Evolutionary conservation across 768 basidiomycete species (phyloP), one percentile per base, ranked within the genome.

Genomic region (Naematelia encephala): DNA sequence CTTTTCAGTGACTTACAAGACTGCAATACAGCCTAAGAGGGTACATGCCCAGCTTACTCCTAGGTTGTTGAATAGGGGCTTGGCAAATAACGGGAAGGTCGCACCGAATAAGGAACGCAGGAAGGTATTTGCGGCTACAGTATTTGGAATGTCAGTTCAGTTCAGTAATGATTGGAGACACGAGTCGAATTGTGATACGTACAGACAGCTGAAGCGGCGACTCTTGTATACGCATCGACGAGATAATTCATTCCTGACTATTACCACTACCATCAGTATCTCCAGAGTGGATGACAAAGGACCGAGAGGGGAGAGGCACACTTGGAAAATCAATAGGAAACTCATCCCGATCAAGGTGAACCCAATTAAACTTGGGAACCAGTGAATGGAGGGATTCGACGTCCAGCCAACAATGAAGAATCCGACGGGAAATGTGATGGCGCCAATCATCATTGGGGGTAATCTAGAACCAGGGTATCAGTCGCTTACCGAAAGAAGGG

Each of bases 241-340:
- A 72, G 62, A 42, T 72, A 71, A 48, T 70, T 73, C 28, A 71
- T 63, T 16, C 72, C 69, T 13, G 66, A 52, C 67, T 65, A 8
- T 8, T 8, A 8, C 34, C 34, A 39, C 16, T 16, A 39, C 8
- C 34, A 8, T 16, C 34, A 8, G 34, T 16, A n/a, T 39, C 34
- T 39, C 34, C 16, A 25, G 12, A 23, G 16, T 39, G n/a, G 10
- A 10, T 21, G 46, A 10, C 5, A 21, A 10, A 8, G 8, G 25
- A 8, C n/a, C 8, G 21, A 8, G 21, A 47, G 46, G 22, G 21
- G 39, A 48, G 25, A 12, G 13, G 47, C 66, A 57, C 34, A 55
- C 64, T 61, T 77, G 77, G 67, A 78, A 77, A 46, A 78, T 78
- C 34, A 78, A 64, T 28, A 78, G 55, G 57, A 76, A 76, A 2